Evolutionary conservation across 495 filamentous ascomycete species (phyloP), one percentile per base, ranked within the genome.

Genomic region (Tuber microsphaerosporum): DNA sequence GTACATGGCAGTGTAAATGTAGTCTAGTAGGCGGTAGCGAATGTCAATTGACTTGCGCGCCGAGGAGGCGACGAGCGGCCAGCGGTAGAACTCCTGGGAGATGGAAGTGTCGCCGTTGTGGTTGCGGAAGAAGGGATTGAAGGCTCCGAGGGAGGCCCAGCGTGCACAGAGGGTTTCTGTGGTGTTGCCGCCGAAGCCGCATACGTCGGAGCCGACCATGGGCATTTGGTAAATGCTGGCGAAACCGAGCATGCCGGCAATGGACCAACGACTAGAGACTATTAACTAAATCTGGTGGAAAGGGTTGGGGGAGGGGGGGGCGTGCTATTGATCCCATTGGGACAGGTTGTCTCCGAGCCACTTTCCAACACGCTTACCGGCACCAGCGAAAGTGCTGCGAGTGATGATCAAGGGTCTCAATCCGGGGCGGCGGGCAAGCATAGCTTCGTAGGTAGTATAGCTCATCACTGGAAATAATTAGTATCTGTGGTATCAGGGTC

Each of bases 321-420:
- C 26, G 26, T 31, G 16, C 56, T 94, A 95, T 69, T 92, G 86
- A 31, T 86, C 84, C 93, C 93, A 97, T 45, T 87, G 83, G 46
- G 90, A 89, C 20, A 89, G 68, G 82, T 97, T 97, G 85, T 97
- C 93, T 12, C 93, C 93, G 1, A 94, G 89, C 93, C 93, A 97
- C 79, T 97, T 91, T 8, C 92, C 93, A 22, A 94, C 92, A 42
- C 91, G 87, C 65, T 86, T 83, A 12, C 93, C 93, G 22, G 92
- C 91, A 42, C 93, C 93, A 8, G 91, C 90, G 81, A 94, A 97
- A 2, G 92, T 97, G 75, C 89, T 91, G 34, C 93, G 91, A 26
- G 93, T 94, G 82, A 97, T 96, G 76, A 97, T 85, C 73, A 96
- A 79, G 7, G 93, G 92, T 0, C 93, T 88, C 2, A 88, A 85